Percentiles rank a stretch among this genome's conserved stretches.
Evolutionary conservation across 768 basidiomycete genomes (phyloP).

Genomic region (Collybia nuda): DNA sequence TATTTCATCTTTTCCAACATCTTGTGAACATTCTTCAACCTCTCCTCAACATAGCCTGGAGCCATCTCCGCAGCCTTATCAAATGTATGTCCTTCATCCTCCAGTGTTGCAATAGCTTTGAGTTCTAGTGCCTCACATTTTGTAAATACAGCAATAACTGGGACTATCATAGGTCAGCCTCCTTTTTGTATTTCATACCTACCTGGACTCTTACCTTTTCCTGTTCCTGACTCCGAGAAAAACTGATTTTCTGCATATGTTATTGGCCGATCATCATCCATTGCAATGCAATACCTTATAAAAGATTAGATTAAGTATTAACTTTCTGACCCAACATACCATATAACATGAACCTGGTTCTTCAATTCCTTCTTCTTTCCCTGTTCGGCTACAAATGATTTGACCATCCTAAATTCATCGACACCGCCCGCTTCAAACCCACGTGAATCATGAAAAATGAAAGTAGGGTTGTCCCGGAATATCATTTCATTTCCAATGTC

Average conservation of each 20-base stretch:
- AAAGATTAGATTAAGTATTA: neutral
- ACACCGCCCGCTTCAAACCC: constrained; percentile 19
- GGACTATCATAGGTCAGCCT: constrained; percentile 26
- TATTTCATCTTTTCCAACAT: constrained; percentile 6
- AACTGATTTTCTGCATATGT: constrained; percentile 25
- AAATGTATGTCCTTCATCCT: constrained; percentile 12
- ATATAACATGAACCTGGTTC: constrained; percentile 37
- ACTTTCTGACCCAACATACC: constrained; percentile 17
- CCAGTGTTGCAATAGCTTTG: neutral
- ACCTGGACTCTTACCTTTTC: constrained; percentile 25
- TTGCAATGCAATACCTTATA: constrained; percentile 37
- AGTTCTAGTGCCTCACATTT: constrained; percentile 29
- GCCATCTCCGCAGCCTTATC: constrained; percentile 12
- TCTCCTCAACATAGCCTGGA: neutral
- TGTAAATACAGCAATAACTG: constrained; percentile 36
- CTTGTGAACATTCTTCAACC: too few relatives aligned
- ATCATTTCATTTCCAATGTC: constrained; percentile 17
- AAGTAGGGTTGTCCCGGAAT: constrained; percentile 20
- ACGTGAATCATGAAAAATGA: constrained; percentile 26
- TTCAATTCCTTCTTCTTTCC: constrained; percentile 12
- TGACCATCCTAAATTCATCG: constrained; percentile 16
- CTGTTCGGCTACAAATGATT: constrained; percentile 26
- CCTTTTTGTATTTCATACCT: too few relatives aligned
- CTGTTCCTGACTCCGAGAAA: constrained; percentile 22
- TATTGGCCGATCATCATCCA: constrained; percentile 23